These are phyloP conservation scores for Monosporascus sp. DNA, from an alignment of 2,329 filamentous ascomycete species.

Conservation along the genomic window DNA sequence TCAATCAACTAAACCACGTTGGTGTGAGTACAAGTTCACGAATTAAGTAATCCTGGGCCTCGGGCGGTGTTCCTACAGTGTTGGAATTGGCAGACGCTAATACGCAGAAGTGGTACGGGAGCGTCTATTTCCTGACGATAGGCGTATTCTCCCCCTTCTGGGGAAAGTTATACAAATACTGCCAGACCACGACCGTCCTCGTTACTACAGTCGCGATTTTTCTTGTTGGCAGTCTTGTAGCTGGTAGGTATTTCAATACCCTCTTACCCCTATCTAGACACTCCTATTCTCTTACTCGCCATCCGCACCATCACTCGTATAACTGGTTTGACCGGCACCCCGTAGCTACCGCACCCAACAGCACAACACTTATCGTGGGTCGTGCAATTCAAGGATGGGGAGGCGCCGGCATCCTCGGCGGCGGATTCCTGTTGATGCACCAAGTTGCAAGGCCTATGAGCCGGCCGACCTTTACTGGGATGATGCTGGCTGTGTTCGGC, in stretches of 20 bases:
- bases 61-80: too few relatives aligned
- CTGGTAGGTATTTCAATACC: background rate
- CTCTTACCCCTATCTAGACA: too few relatives aligned
- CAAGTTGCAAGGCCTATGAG: conserved; percentile 2
- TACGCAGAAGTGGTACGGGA: background rate
- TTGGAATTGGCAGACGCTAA: too few relatives aligned
- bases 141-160: background rate
- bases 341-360: conserved; percentile 2
- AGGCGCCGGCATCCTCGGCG: conserved; percentile 1
- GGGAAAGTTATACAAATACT: conserved; percentile 5
- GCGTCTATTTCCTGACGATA: background rate
- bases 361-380: conserved; percentile 4
- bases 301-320: too few relatives aligned
- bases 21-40: background rate
- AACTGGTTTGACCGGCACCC: too few relatives aligned
- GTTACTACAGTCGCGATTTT: background rate
- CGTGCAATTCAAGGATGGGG: conserved; percentile 7
- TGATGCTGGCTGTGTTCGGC: conserved; percentile 1
- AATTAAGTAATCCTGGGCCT: too few relatives aligned
- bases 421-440: conserved; percentile 6
- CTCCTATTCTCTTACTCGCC: too few relatives aligned
- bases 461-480: conserved; percentile 3
- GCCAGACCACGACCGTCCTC: background rate
- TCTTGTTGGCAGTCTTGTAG: conserved; percentile 4
- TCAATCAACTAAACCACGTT: conserved; percentile 1